Evolutionary conservation across 2,329 filamentous ascomycete species (phyloP).

Genomic region (Aspergillus tubingensis): DNA sequence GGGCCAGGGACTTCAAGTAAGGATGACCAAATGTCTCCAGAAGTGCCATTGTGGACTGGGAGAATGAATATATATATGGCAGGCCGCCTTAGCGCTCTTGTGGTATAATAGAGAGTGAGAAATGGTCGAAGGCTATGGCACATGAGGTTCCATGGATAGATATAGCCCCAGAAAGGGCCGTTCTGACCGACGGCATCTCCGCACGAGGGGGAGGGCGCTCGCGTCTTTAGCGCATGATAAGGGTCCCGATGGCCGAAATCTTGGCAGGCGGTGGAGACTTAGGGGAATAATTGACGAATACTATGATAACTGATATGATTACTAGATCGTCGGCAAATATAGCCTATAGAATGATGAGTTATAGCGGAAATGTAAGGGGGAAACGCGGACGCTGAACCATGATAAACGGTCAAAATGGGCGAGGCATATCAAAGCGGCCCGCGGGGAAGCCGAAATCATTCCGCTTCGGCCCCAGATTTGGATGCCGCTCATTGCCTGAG

Average conservation of each 20-base stretch:
- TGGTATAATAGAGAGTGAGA: neutral
- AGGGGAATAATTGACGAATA: neutral
- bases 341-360: neutral
- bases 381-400: neutral
- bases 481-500: slow-evolving; percentile 1
- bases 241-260: slow-evolving; percentile 2
- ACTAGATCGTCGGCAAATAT: slow-evolving; percentile 1
- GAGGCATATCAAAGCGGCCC: neutral
- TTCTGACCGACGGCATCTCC: neutral
- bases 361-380: neutral
- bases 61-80: neutral
- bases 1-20: slow-evolving; percentile 28
- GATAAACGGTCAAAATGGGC: neutral
- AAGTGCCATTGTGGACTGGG: neutral
- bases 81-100: neutral
- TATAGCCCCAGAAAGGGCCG: neutral
- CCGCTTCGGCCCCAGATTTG: slow-evolving; percentile 13
- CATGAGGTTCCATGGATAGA: neutral
- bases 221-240: neutral
- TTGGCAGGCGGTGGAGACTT: neutral
- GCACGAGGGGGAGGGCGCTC: neutral
- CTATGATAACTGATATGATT: neutral
- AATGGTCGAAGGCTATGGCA: neutral
- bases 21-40: slow-evolving; percentile 31
- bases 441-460: slow-evolving; percentile 5